Base-by-base conservation (phyloP, 495 filamentous ascomycete species). In the Tuber indicum region DNA sequence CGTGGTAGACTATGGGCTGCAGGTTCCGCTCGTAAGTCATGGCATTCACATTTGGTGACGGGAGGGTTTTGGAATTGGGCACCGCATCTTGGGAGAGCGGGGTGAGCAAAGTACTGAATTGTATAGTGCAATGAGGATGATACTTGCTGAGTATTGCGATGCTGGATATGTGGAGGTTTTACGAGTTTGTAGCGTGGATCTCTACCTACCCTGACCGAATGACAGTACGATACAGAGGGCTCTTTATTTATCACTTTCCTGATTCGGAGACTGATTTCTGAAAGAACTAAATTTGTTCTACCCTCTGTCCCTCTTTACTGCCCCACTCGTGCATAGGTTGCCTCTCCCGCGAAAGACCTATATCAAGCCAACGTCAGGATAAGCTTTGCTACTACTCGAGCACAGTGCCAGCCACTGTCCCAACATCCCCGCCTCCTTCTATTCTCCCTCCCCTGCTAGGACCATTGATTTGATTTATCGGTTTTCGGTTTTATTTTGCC, bases 21-120 rank as follows among this genome's bases (percentile, higher is more conserved):
- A 2, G 39, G 39, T 41, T 41, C 2, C 1, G 1, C 39, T 41
- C 39, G 39, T 41, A 21, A 23, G 17, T 9, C 8, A 49, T 49
- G 46, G 16, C 23, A 49, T 5, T 26, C 9, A 58, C 23, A n/a
- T 8, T 58, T 58, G 58, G 58, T 32, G 2, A 32, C 58, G 3
- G 58, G n/a, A 26, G 10, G 58, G 58, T 32, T 3, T 62, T 32
- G 12, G 58, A 58, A n/a, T 14, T 26, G 52, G 52, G 52, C 12
- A 14, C n/a, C 52, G 8, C 9, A 26, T 26, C 52, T 14, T 26
- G 52, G 52, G 14, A 12, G 52, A 32, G n/a, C 14, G n/a, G 58
- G n/a, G n/a, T 17, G 12, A 10, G n/a, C 3, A 16, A 0, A n/a
- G 58, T 1, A 16, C 0, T n/a, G 52, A 0, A 9, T 32, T 3